Conservation (phyloP, 2,329 filamentous ascomycete species). For the Dactylellina cionopaga region DNA sequence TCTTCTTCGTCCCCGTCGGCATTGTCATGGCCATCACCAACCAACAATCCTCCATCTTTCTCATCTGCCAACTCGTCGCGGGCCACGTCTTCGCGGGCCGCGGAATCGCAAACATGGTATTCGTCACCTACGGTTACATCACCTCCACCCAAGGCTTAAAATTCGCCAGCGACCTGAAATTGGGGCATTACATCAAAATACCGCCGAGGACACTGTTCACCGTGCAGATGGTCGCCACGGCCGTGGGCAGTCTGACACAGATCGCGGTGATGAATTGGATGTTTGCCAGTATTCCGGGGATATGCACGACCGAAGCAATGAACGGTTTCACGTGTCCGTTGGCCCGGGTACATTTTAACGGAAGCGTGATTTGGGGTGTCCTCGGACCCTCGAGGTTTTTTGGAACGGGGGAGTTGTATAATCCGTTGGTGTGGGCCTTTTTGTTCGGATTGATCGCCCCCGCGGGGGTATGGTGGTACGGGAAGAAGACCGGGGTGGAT, state of each 20-base stretch:
- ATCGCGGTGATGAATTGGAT: conserved; percentile 91
- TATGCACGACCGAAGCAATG: conserved; percentile 82
- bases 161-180: conserved; percentile 85
- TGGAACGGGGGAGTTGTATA: conserved; percentile 77
- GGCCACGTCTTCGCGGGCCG: conserved; percentile 83
- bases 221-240: conserved; percentile 79
- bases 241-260: conserved; percentile 81
- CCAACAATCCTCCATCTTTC: conserved; percentile 85
- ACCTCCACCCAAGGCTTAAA: conserved; percentile 89
- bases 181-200: conserved; percentile 89
- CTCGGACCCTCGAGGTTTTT: conserved; percentile 86
- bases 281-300: conserved; percentile 77
- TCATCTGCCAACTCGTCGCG: conserved; percentile 86
- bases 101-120: conserved; percentile 92
- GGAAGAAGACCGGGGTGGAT: conserved; percentile 69
- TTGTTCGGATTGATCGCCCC: conserved; percentile 79
- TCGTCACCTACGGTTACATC: conserved; percentile 90
- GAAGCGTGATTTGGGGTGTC: conserved; percentile 88
- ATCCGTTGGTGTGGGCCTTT: conserved; percentile 82
- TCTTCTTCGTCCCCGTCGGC: conserved; percentile 89
- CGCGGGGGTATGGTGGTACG: conserved; percentile 77
- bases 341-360: conserved; percentile 88
- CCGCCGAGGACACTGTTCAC: conserved; percentile 80
- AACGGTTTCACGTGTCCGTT: conserved; percentile 90
- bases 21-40: conserved; percentile 95